These are phyloP conservation scores for Phaeosphaeria sp. DNA, from an alignment of 2,329 filamentous ascomycete species.

Conservation along the genomic window DNA sequence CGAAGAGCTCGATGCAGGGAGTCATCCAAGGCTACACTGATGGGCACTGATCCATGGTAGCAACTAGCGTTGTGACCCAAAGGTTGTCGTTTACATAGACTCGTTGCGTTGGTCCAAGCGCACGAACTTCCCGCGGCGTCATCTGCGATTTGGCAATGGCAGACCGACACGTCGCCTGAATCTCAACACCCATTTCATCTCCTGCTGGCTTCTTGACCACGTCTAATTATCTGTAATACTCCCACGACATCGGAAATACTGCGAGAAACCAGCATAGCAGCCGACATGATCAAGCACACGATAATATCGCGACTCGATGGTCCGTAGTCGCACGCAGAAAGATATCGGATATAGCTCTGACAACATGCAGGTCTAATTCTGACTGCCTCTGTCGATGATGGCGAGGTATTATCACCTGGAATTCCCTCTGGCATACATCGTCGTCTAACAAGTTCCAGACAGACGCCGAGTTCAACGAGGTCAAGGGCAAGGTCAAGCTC, in stretches of 20 bases:
- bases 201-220: not conserved
- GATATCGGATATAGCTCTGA: constrained; percentile 20
- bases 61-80: not conserved
- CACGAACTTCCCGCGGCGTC: constrained; percentile 32
- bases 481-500: constrained; percentile 90
- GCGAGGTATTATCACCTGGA: constrained; percentile 61
- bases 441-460: constrained; percentile 53
- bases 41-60: not conserved
- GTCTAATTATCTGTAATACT: not conserved
- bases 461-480: constrained; percentile 79
- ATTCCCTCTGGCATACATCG: not conserved
- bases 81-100: not conserved
- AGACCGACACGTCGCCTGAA: constrained; percentile 42
- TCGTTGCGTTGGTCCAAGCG: not conserved
- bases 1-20: not conserved
- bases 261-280: not conserved
- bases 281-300: constrained; percentile 82
- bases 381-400: constrained; percentile 92
- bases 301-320: constrained; percentile 94
- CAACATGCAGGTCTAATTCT: constrained; percentile 79
- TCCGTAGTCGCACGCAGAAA: constrained; percentile 43
- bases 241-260: not conserved
- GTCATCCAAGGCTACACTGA: not conserved
- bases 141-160: constrained; percentile 19
- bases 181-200: constrained; percentile 1